Base-by-base conservation (phyloP, 164 flowering plant species). In the Brasenia schreberi region DNA sequence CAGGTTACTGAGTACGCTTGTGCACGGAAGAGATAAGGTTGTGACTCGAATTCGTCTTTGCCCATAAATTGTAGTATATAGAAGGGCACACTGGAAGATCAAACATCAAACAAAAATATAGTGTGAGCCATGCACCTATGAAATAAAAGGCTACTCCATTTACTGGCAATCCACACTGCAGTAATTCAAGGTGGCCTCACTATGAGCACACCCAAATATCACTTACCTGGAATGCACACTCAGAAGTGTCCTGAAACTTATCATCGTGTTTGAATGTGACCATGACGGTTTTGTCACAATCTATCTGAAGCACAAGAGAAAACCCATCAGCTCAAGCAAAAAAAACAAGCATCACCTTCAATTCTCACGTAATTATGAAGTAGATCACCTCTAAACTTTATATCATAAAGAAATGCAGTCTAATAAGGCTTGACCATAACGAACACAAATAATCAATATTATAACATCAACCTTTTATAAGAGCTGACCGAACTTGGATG, bases 11-110 rank as follows among this genome's bases (percentile, higher is more conserved):
- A 95, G 80, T 73, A 81, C 80, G 68, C 80, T 82, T 45, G 99
- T 88, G 80, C 96, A 89, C 6, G 97, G 85, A 70, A 95, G 82
- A 43, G 99, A 95, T 59, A 95, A 78, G 44, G 87, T 92, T 56
- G 81, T 78, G 68, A 95, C 88, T n/a, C 99, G 86, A 65, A 95
- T 95, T 79, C 97, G 88, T 87, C 99, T 83, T 86, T 95, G 90
- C 59, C 99, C 99, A 77, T 84, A 84, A 17, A 89, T 76, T 56
- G 97, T 95, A 66, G 99, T 95, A 78, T 95, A 95, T 44, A 95
- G 91, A 80, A 95, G 96, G n/a, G 99, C 99, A 77, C 96, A 92
- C 99, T 95, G 80, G 43, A 74, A 12, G 67, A 62, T 6, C 4
- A 63, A 63, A 68, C 10, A 19, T 7, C 33, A 61, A 18, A 11